Evolutionary conservation across 768 basidiomycete genomes (phyloP).

Genomic region (Lentinula lateritia): DNA sequence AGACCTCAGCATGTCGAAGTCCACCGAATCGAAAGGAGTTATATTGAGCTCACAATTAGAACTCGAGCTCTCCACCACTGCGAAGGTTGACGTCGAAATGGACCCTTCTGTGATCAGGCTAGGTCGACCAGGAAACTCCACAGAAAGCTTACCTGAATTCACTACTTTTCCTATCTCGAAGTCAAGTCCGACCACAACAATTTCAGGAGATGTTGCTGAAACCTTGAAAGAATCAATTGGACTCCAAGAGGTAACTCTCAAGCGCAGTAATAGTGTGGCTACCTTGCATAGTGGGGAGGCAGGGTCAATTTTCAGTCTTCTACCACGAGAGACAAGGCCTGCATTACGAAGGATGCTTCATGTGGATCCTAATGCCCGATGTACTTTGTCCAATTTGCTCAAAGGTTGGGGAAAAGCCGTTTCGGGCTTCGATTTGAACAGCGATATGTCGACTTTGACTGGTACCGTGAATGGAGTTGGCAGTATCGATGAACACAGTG

Average conservation of each 20-base stretch:
- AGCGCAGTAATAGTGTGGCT: slow-evolving; percentile 45
- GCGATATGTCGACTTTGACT: neutral
- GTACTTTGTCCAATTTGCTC: slow-evolving; percentile 88
- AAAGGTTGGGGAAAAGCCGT: slow-evolving; percentile 70
- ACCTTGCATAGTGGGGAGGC: slow-evolving; percentile 74
- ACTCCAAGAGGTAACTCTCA: slow-evolving; percentile 18
- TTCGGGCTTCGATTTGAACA: neutral
- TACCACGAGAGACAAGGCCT: slow-evolving; percentile 88
- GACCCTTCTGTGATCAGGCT: slow-evolving; percentile 74
- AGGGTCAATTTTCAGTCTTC: slow-evolving; percentile 95
- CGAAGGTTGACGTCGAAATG: slow-evolving; percentile 32
- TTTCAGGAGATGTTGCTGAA: neutral
- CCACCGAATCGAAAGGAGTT: slow-evolving; percentile 32
- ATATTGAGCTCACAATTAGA: slow-evolving; percentile 10
- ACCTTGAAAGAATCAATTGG: slow-evolving; percentile 15
- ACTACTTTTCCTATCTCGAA: neutral
- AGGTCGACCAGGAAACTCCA: slow-evolving; percentile 71
- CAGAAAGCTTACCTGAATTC: slow-evolving; percentile 50
- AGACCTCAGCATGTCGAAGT: slow-evolving; percentile 45
- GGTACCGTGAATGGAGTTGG: slow-evolving; percentile 21
- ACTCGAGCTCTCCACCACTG: neutral
- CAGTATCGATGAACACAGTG: slow-evolving; percentile 31
- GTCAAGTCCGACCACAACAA: neutral
- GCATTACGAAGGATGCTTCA: slow-evolving; percentile 92
- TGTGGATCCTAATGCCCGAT: slow-evolving; percentile 83